These are phyloP conservation scores for Fusarium fujikuroi DNA, from an alignment of 2,329 filamentous ascomycete species.

Conservation along the genomic window DNA sequence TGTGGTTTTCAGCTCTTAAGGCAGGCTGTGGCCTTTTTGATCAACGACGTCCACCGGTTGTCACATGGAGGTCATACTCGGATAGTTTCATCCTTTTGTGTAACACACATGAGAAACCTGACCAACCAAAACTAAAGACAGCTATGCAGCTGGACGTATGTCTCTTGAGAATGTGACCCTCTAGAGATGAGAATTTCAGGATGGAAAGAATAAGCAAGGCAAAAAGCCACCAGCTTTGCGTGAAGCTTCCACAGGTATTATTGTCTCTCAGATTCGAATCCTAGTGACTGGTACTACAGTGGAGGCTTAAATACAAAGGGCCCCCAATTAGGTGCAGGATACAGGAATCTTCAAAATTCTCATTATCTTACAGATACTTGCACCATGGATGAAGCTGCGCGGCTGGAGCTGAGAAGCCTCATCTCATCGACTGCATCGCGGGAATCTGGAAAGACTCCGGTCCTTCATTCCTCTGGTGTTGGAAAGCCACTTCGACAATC, in stretches of 20 bases:
- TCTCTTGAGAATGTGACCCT: not conserved
- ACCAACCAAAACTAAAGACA: not conserved
- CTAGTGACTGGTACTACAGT: too few species aligned
- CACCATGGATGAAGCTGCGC: not conserved
- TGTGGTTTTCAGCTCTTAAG: not conserved
- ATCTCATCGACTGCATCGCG: not conserved
- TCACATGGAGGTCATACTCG: too few species aligned
- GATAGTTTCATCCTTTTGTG: not conserved
- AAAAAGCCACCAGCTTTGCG: not conserved
- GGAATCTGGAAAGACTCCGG: not conserved
- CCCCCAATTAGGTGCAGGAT: not conserved
- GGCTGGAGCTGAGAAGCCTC: not conserved
- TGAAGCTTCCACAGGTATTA: not conserved
- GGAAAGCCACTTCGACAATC: not conserved
- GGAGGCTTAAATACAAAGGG: too few species aligned
- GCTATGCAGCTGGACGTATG: not conserved
- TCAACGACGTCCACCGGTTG: not conserved
- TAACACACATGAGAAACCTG: rapidly evolving
- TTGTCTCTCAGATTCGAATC: too few species aligned
- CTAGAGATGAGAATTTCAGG: not conserved
- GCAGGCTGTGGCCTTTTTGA: rapidly evolving
- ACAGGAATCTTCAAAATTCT: not conserved
- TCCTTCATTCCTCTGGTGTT: rapidly evolving
- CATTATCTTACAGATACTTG: too few species aligned
- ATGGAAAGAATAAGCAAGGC: not conserved